These are phyloP conservation scores for Recurvomyces mirabilis DNA, from an alignment of 495 filamentous ascomycete species.

Conservation along the genomic window DNA sequence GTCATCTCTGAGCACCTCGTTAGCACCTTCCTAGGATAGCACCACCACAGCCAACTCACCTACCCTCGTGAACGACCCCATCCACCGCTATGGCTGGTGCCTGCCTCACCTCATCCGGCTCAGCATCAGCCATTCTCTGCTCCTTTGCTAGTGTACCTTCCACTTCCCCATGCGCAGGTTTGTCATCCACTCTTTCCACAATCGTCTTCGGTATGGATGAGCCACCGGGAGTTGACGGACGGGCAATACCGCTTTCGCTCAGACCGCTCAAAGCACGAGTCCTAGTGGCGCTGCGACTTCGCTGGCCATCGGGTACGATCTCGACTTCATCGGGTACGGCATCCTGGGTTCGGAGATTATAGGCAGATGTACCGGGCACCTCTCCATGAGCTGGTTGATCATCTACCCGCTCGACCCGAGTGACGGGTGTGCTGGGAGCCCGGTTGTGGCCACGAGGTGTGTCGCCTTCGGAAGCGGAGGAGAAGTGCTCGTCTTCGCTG, in stretches of 20 bases:
- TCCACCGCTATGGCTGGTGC: constrained; percentile 41
- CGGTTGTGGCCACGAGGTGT: constrained; percentile 20
- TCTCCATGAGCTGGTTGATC: constrained; percentile 47
- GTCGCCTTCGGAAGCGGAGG: constrained; percentile 69
- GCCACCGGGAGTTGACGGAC: constrained; percentile 40
- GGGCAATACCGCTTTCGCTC: constrained; percentile 1
- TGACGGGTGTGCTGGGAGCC: constrained; percentile 49
- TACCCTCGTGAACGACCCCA: constrained; percentile 35
- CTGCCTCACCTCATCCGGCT: constrained; percentile 56
- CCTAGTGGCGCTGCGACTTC: constrained; percentile 37
- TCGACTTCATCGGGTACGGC: constrained; percentile 57
- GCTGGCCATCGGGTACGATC: constrained; percentile 43
- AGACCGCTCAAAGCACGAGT: constrained; percentile 3
- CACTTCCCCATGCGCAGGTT: constrained; percentile 71
- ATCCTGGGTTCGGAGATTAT: constrained; percentile 46
- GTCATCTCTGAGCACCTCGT: constrained; percentile 4
- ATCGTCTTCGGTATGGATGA: constrained; percentile 67
- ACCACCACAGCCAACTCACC: constrained; percentile 31
- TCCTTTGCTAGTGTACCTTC: constrained; percentile 73
- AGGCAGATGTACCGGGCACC: constrained; percentile 50
- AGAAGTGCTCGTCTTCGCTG: constrained; percentile 71
- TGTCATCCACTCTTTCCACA: constrained; percentile 65
- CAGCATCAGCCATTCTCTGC: constrained; percentile 66
- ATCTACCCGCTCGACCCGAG: constrained; percentile 50
- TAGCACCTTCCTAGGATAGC: too few species aligned